Percentiles rank a stretch among this genome's conserved stretches.
Conservation (phyloP, 2,329 filamentous ascomycete species). For the Colletotrichum nymphaeae region DNA sequence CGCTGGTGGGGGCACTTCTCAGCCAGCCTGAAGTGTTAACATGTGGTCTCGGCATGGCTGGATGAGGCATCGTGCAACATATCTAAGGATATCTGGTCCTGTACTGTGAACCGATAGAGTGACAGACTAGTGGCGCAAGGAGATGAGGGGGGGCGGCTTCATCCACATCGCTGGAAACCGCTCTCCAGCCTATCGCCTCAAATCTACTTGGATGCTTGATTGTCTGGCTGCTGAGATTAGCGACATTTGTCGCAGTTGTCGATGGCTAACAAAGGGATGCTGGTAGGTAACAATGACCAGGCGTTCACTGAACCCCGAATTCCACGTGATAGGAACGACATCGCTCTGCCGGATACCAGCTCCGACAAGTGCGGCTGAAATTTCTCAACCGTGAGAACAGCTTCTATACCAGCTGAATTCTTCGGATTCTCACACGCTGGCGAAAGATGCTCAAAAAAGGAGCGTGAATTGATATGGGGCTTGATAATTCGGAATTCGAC, state of each 20-base stretch:
- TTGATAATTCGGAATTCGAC: not conserved
- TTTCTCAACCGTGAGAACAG: not conserved
- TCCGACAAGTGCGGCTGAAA: not conserved
- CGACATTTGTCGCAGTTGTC: not conserved
- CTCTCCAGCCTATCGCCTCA: not conserved
- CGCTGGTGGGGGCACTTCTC: not conserved
- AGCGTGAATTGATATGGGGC: too few species aligned
- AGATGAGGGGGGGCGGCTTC: not conserved
- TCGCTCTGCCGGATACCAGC: not conserved
- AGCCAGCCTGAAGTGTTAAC: constrained; percentile 7
- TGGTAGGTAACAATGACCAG: not conserved
- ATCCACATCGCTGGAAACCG: not conserved
- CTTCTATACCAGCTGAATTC: too few species aligned
- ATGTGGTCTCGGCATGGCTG: constrained; percentile 10
- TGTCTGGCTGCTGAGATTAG: not conserved
- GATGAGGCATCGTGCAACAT: constrained; percentile 17
- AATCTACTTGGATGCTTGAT: not conserved
- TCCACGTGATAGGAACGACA: not conserved
- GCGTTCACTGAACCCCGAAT: not conserved
- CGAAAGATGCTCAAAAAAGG: too few species aligned
- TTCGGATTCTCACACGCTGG: not conserved
- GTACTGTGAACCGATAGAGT: not conserved
- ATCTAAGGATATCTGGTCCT: not conserved
- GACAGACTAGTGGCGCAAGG: constrained; percentile 16
- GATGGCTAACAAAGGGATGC: not conserved